Conservation (phyloP, 2,329 filamentous ascomycete genomes). For the Neophaeococcomyces aloes region DNA sequence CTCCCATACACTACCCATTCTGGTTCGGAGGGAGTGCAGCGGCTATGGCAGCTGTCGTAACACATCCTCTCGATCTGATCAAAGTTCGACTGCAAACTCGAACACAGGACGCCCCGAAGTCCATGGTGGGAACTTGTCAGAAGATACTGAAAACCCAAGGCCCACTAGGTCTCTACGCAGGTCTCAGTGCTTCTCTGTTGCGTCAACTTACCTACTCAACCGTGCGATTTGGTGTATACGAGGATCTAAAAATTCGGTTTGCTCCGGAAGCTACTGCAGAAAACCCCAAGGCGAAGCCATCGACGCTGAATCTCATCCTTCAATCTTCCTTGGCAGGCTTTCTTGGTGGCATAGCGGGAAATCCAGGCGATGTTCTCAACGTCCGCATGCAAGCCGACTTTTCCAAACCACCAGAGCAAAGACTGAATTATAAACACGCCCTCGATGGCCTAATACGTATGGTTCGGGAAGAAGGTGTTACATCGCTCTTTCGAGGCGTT, state of each 20-base stretch:
- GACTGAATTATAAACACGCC: slow-evolving; percentile 82
- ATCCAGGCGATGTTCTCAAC: slow-evolving; percentile 92
- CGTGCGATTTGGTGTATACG: slow-evolving; percentile 91
- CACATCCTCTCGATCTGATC: slow-evolving; percentile 81
- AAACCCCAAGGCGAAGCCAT: slow-evolving; percentile 39
- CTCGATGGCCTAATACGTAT: slow-evolving; percentile 78
- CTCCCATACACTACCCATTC: slow-evolving; percentile 56
- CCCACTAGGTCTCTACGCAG: slow-evolving; percentile 71
- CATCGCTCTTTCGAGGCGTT: slow-evolving; percentile 66
- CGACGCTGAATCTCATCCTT: slow-evolving; percentile 65
- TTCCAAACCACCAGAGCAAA: slow-evolving; percentile 59
- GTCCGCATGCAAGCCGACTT: slow-evolving; percentile 96
- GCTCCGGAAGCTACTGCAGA: slow-evolving; percentile 38
- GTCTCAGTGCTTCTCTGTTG: slow-evolving; percentile 81
- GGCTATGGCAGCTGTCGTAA: slow-evolving; percentile 81
- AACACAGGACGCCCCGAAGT: slow-evolving; percentile 59
- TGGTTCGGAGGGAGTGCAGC: slow-evolving; percentile 97
- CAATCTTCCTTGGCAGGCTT: slow-evolving; percentile 79
- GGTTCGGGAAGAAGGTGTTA: slow-evolving; percentile 69
- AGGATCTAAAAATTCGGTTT: slow-evolving; percentile 70
- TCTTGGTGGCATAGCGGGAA: slow-evolving; percentile 78
- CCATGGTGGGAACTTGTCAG: slow-evolving; percentile 75
- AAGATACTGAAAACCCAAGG: slow-evolving; percentile 72
- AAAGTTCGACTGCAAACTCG: slow-evolving; percentile 85
- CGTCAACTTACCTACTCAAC: slow-evolving; percentile 95